Evolutionary conservation across 2,329 filamentous ascomycete species (phyloP).

Genomic region (Colletotrichum gloeosporioides): DNA sequence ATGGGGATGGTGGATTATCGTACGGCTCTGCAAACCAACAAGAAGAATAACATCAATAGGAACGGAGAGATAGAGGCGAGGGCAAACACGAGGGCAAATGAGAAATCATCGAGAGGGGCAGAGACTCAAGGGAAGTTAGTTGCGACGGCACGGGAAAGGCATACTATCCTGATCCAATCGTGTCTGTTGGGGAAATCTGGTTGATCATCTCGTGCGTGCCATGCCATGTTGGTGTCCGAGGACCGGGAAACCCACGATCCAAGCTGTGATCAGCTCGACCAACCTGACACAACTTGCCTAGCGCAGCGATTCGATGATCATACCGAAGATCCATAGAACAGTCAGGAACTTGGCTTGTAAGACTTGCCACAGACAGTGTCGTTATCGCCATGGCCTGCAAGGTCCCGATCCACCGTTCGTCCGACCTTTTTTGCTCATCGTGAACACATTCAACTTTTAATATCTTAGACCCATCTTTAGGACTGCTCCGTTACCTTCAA

Average conservation of each 20-base stretch:
- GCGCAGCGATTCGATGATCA: neutral
- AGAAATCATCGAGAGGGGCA: neutral
- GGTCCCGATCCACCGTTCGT: neutral
- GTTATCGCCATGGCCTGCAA: neutral
- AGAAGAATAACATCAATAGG: too few relatives aligned
- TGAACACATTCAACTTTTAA: neutral
- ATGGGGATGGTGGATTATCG: fast-evolving
- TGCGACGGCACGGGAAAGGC: neutral
- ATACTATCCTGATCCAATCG: neutral
- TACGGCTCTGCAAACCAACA: too few relatives aligned
- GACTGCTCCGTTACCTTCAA: neutral
- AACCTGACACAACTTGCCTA: neutral
- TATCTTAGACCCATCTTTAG: neutral
- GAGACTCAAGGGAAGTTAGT: neutral
- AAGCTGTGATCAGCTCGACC: neutral
- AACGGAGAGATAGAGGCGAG: too few relatives aligned
- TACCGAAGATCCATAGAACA: neutral
- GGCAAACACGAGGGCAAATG: too few relatives aligned
- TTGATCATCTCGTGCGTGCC: neutral
- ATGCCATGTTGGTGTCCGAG: neutral
- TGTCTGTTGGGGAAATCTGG: neutral
- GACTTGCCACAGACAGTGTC: neutral
- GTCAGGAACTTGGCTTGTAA: neutral
- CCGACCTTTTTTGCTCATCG: neutral
- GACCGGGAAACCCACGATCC: neutral